A percentile compares a stretch with the other conserved stretches of the same genome.
Evolutionary conservation across 768 basidiomycete genomes (phyloP).

Genomic region (Pleurotus pulmonarius): DNA sequence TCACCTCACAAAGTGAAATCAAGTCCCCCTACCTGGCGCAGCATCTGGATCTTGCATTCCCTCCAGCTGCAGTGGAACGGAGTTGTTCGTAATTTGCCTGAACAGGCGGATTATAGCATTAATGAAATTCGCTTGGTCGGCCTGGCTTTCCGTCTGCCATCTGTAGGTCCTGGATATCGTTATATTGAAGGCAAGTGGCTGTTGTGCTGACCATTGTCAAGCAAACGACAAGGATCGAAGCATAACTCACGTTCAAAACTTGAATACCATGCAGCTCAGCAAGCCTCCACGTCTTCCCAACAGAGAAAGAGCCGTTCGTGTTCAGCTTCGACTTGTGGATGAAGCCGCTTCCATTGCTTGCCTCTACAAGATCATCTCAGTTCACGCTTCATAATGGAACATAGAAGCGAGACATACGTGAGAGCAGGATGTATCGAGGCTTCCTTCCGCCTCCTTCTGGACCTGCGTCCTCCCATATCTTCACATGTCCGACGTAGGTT

Average conservation of each 20-base stretch:
- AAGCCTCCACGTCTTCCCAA: slow-evolving; percentile 95
- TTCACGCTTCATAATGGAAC: not conserved
- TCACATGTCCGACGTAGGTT: slow-evolving; percentile 82
- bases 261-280: slow-evolving; percentile 79
- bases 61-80: slow-evolving; percentile 49
- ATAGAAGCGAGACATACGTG: slow-evolving; percentile 56
- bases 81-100: slow-evolving; percentile 39
- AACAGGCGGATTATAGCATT: slow-evolving; percentile 62
- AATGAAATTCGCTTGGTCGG: slow-evolving; percentile 75
- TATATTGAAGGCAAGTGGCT: slow-evolving; percentile 72
- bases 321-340: slow-evolving; percentile 98
- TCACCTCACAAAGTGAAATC: not conserved
- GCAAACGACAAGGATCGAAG: slow-evolving; percentile 8
- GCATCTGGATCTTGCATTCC: slow-evolving; percentile 47
- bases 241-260: slow-evolving; percentile 60
- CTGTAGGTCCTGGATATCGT: slow-evolving; percentile 86
- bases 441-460: slow-evolving; percentile 70
- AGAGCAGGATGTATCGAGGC: slow-evolving; percentile 86
- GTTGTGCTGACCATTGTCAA: slow-evolving; percentile 1
- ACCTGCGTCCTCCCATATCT: slow-evolving; percentile 88
- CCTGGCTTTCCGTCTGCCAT: slow-evolving; percentile 79
- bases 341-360: slow-evolving; percentile 57
- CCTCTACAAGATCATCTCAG: slow-evolving; percentile 37
- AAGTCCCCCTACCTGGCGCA: slow-evolving; percentile 25
- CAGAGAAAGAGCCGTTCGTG: slow-evolving; percentile 89